Percentiles rank a stretch among this genome's conserved stretches.
Evolutionary conservation across 2,329 filamentous ascomycete genomes (phyloP).

Genomic region (Botryotinia narcissicola): DNA sequence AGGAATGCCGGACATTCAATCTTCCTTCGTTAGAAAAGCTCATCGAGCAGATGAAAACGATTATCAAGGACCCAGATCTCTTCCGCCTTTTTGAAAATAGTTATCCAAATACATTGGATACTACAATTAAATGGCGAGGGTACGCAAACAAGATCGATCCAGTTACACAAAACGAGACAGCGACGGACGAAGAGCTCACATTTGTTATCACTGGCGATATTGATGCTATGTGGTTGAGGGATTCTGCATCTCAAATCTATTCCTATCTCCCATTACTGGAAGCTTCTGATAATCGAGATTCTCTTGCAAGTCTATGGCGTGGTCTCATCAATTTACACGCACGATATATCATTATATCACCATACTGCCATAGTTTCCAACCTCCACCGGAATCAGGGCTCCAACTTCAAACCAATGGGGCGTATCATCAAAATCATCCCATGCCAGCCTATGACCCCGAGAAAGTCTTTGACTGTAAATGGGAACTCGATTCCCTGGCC

Average conservation of each 20-base stretch:
- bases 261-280: conserved; percentile 64
- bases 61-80: conserved; percentile 73
- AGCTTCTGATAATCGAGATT: conserved; percentile 52
- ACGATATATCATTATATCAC: conserved; percentile 65
- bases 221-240: conserved; percentile 86
- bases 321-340: conserved; percentile 70
- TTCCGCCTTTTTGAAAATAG: conserved; percentile 69
- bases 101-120: conserved; percentile 74
- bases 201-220: conserved; percentile 59
- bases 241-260: conserved; percentile 75
- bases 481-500: conserved; percentile 87
- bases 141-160: conserved; percentile 48
- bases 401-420: conserved; percentile 54
- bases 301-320: conserved; percentile 64
- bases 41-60: conserved; percentile 65
- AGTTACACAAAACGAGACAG: conserved; percentile 23
- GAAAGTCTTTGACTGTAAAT: conserved; percentile 91
- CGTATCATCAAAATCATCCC: conserved; percentile 59
- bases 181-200: conserved; percentile 59
- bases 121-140: conserved; percentile 67
- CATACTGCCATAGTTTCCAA: conserved; percentile 90
- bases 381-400: conserved; percentile 75
- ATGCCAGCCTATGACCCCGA: conserved; percentile 67
- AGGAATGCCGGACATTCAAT: conserved; percentile 76
- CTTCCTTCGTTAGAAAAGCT: conserved; percentile 73